Evolutionary conservation across 495 filamentous ascomycete species (phyloP).

Genomic region (Neohortaea acidophila): DNA sequence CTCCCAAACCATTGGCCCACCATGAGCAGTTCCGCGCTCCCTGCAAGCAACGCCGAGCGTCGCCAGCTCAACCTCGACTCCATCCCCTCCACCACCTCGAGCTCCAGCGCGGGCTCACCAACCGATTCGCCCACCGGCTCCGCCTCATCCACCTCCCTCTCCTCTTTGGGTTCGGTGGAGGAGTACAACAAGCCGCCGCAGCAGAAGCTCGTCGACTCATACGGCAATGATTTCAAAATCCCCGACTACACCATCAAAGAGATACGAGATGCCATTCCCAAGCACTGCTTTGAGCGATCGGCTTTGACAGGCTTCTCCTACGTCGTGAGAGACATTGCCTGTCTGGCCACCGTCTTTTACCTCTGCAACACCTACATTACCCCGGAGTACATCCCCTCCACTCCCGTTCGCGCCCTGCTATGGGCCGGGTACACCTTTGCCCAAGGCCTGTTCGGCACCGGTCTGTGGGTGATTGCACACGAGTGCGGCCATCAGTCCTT

Average conservation of each 20-base stretch:
- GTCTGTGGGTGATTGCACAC: conserved; percentile 72
- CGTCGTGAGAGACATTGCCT: conserved; percentile 52
- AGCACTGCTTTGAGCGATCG: conserved; percentile 66
- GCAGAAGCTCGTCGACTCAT: conserved; percentile 40
- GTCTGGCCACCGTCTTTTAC: conserved; percentile 49
- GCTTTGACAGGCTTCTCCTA: conserved; percentile 45
- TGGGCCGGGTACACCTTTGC: conserved; percentile 58
- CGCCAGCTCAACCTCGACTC: conserved; percentile 36
- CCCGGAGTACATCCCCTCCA: conserved; percentile 40
- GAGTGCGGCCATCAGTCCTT: conserved; percentile 75
- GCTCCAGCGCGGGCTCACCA: conserved; percentile 51
- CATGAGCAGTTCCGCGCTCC: conserved; percentile 46
- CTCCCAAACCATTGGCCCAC: no score
- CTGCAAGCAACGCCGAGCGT: conserved; percentile 36
- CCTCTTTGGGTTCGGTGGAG: conserved; percentile 61
- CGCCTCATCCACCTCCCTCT: conserved; percentile 77
- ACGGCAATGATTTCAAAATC: conserved; percentile 59
- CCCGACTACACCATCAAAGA: conserved; percentile 69
- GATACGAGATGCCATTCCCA: conserved; percentile 67
- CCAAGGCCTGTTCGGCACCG: conserved; percentile 65
- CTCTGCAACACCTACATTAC: conserved; percentile 49
- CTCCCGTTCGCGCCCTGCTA: conserved; percentile 29
- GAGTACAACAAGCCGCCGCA: conserved; percentile 29
- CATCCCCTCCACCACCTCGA: conserved; percentile 40
- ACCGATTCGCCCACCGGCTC: conserved; percentile 56